These are phyloP conservation scores for Ascochyta viciae-villosae DNA, from an alignment of 2,329 filamentous ascomycete genomes.

Conservation along the genomic window DNA sequence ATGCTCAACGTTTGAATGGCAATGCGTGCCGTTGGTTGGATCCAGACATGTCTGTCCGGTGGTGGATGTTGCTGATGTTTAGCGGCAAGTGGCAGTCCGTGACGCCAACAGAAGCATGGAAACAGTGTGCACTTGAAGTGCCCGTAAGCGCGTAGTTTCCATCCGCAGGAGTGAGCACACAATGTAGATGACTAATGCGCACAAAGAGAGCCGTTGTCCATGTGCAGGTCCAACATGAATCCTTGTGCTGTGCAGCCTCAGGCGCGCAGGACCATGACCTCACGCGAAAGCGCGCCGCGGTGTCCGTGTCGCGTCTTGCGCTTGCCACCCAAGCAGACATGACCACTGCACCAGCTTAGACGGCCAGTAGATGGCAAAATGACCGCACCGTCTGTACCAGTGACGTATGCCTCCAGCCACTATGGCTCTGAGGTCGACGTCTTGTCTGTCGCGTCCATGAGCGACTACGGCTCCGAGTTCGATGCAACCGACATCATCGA, in stretches of 20 bases:
- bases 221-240: background rate
- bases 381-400: slow-evolving; percentile 23
- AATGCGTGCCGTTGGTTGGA: no score
- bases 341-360: background rate
- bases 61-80: no score
- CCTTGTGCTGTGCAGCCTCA: background rate
- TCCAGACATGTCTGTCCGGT: no score
- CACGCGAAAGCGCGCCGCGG: slow-evolving; percentile 18
- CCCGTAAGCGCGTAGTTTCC: no score
- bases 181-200: background rate
- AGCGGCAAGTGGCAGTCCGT: no score
- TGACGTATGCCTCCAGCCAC: slow-evolving; percentile 53
- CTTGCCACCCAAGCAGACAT: slow-evolving; percentile 8
- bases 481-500: slow-evolving; percentile 37
- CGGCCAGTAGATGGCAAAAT: slow-evolving; percentile 35
- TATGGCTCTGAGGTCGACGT: slow-evolving; percentile 69
- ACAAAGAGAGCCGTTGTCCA: no score
- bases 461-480: slow-evolving; percentile 72
- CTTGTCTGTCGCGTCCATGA: slow-evolving; percentile 50
- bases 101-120: no score
- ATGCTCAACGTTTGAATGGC: no score
- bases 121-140: no score
- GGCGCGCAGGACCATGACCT: slow-evolving; percentile 12
- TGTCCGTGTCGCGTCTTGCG: slow-evolving; percentile 10
- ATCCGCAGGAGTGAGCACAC: no score